Base-by-base conservation (phyloP, 352 stramenopile genomes). In the Pythium insidiosum region DNA sequence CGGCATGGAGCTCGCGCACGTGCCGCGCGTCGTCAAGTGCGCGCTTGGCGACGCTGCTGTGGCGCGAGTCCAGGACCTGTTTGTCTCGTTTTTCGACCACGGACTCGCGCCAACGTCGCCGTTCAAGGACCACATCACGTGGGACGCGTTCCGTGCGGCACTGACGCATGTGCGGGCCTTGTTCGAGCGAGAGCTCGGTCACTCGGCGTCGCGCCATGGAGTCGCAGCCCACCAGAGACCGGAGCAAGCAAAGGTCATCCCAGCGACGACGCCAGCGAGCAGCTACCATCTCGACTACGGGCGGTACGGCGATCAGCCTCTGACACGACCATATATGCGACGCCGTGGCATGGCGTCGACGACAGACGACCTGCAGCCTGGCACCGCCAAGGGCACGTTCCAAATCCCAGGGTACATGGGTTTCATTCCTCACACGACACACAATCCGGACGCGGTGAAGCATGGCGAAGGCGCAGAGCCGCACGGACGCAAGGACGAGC, bases 371-470 rank as follows among this genome's bases (percentile, higher is more conserved):
- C 34, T 94, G 25, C 78, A 84, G 19, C 53, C 61, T 0, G 83
- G 77, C 15, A 89, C 80, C 24, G 68, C 63, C 7, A 70, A 80
- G 25, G 66, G 78, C 29, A 93, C 82, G 6, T 82, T 80, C 58
- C 83, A 94, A 35, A 81, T 91, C 15, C 80, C 80, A 12, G 80
- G 80, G 12, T 93, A 94, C 42, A 54, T 43, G 12, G 80, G 80
- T 19, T 89, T 90, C 53, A 47, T 94, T 18, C 73, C 80, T 2
- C 55, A 50, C 1, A 67, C 68, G 19, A 64, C 55, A 4, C 73
- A 84, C 49, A 91, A 81, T 25, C 66, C 69, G 7, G 49, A 76
- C 28, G 82, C 73, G 1, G 46, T 84, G 0, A 52, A 54, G 0
- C 79, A 92, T 19, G 72, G 65, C 0, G 72, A 86, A 38, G 70